Conservation (phyloP, 2,329 filamentous ascomycete species). For the Tolypocladium paradoxum region DNA sequence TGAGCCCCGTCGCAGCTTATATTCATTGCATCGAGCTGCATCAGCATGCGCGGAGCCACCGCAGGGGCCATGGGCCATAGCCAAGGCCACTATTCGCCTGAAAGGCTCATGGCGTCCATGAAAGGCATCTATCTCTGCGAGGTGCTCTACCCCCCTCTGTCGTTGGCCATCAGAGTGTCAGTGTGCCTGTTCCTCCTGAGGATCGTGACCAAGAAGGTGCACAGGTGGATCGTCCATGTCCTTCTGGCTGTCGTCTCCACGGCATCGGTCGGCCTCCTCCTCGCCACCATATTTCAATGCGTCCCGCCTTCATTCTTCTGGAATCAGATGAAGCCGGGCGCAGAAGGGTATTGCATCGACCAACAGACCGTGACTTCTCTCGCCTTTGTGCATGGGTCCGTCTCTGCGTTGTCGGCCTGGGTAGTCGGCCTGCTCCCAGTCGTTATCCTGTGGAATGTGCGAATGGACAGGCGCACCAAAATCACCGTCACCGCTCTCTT, state of each 20-base stretch:
- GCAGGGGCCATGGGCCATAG: background rate
- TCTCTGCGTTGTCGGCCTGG: conserved; percentile 1
- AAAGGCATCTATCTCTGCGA: conserved; percentile 3
- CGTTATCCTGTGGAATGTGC: conserved; percentile 1
- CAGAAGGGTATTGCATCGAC: background rate
- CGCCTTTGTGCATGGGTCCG: conserved; percentile 1
- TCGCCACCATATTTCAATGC: conserved; percentile 1
- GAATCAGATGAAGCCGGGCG: background rate
- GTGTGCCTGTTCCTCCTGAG: conserved; percentile 3
- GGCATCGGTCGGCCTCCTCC: background rate
- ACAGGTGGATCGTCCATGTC: background rate
- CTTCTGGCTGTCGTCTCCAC: conserved; percentile 1
- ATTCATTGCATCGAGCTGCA: background rate
- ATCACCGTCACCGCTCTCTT: conserved; percentile 1
- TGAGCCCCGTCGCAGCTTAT: background rate
- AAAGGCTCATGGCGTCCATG: background rate
- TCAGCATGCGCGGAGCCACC: conserved; percentile 1
- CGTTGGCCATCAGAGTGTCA: conserved; percentile 3
- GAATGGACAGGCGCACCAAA: conserved; percentile 1
- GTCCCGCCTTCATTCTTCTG: conserved; percentile 3
- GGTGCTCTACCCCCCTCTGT: conserved; percentile 1
- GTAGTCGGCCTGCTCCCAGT: conserved; percentile 2
- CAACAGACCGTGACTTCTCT: background rate
- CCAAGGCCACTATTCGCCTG: background rate
- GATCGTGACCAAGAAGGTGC: background rate